Evolutionary conservation across 2,329 filamentous ascomycete genomes (phyloP).

Genomic region (Ustilaginoidea virens): DNA sequence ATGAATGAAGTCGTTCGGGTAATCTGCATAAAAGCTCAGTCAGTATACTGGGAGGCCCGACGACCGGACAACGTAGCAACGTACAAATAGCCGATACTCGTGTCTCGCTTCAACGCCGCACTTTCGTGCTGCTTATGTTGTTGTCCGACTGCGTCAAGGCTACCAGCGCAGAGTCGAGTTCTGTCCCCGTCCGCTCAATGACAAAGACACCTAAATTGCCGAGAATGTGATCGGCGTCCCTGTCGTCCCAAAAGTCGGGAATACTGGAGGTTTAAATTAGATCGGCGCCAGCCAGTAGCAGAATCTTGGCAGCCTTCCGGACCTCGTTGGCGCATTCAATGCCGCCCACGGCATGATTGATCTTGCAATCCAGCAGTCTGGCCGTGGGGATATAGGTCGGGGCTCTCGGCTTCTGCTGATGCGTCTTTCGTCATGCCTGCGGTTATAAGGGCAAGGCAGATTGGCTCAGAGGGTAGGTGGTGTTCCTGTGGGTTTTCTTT

Average conservation of each 20-base stretch:
- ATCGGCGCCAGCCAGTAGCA: conserved; percentile 67
- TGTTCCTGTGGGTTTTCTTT: no score
- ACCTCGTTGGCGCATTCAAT: conserved; percentile 52
- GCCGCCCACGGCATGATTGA: conserved; percentile 65
- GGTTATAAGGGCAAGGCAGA: no score
- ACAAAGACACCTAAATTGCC: conserved; percentile 72
- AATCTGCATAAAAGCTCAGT: conserved; percentile 17
- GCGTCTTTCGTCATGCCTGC: no score
- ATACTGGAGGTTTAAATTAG: conserved; percentile 60
- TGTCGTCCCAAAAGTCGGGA: conserved; percentile 64
- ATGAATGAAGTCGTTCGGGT: conserved; percentile 56
- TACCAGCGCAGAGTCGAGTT: conserved; percentile 77
- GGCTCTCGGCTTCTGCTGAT: conserved; percentile 75
- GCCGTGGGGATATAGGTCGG: conserved; percentile 76
- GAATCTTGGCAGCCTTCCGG: conserved; percentile 54
- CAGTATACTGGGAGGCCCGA: not conserved
- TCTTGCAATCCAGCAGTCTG: conserved; percentile 72
- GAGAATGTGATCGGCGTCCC: conserved; percentile 79
- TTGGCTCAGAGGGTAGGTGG: no score
- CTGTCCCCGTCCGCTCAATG: conserved; percentile 75
- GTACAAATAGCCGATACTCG: conserved; percentile 59
- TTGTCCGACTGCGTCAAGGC: conserved; percentile 68
- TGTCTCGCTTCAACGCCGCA: conserved; percentile 63
- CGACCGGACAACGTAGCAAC: conserved; percentile 4
- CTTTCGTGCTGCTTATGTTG: conserved; percentile 70